Base-by-base conservation (phyloP, 164 flowering plant genomes). In the Nymphaea thermarum region DNA sequence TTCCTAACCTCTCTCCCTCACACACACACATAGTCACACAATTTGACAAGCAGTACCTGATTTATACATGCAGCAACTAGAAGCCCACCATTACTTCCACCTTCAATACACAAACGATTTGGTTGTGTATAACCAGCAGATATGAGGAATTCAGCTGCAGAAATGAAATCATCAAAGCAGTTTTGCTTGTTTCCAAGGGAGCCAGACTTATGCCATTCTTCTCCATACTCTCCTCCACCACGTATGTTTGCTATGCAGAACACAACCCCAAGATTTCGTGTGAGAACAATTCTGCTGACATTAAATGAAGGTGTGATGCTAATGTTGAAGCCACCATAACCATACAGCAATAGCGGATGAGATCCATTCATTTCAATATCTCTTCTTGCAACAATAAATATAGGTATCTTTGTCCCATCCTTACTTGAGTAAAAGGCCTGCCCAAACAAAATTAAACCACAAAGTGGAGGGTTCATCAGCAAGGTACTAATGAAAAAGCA, bases 151-250 rank as follows among this genome's bases (percentile, higher is more conserved):
- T 95, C 93, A 25, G 91, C 93, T 36, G 86, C 79, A 70, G 99
- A 84, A 76, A 92, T 83, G 76, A 95, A 95, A 73, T 95, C 99
- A 85, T 95, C 98, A 74, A 95, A 95, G 80, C 97, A 90, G 71
- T 87, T 95, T 72, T 95, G 99, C 79, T 95, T 95, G 59, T 80
- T 87, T 14, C 88, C 80, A 65, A 95, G 88, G 43, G 96, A 78
- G 14, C 98, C 99, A 61, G 90, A 94, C 82, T 89, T 95, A 68
- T 95, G 98, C 99, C 99, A 95, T 74, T 92, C 97, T 79, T 92
- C 96, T 60, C 99, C 99, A 77, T 95, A 92, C 72, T 95, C 99
- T 45, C 99, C 99, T 72, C 99, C 99, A 65, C 99, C 99, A 65
- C 99, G 96, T 18, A 92, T 90, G 73, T 92, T 95, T 60, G 99